These are phyloP conservation scores for Irpex lacteus DNA, from an alignment of 1,284 basidiomycete genomes.

Conservation along the genomic window DNA sequence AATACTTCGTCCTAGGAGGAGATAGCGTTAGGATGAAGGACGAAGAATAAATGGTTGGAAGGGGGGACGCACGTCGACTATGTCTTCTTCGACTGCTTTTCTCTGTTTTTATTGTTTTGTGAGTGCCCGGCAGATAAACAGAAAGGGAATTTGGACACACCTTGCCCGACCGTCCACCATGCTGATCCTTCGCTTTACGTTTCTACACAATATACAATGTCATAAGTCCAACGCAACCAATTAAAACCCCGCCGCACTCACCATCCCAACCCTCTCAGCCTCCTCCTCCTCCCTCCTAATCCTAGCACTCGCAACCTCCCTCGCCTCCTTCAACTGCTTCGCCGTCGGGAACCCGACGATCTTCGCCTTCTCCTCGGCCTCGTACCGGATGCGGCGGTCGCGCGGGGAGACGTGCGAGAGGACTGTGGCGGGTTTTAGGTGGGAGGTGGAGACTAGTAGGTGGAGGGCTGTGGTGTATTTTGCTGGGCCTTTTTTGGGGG, in stretches of 20 bases:
- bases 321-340: conserved; percentile 68
- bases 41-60: not conserved
- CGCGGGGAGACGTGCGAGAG: conserved; percentile 72
- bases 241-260: conserved; percentile 34
- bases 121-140: too few species aligned
- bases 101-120: conserved; percentile 40
- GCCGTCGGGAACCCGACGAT: conserved; percentile 72
- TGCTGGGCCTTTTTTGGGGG: too few species aligned
- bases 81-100: conserved; percentile 54
- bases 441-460: conserved; percentile 61
- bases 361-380: conserved; percentile 70
- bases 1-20: conserved; percentile 60
- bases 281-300: conserved; percentile 70
- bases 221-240: too few species aligned
- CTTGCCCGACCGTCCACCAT: conserved; percentile 47
- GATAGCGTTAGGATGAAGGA: not conserved
- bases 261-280: conserved; percentile 68
- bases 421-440: conserved; percentile 71
- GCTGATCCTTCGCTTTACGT: conserved; percentile 52
- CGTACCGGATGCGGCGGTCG: conserved; percentile 74
- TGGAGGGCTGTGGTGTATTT: conserved; percentile 46
- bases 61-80: conserved; percentile 58
- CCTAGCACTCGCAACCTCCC: conserved; percentile 58
- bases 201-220: conserved; percentile 41
- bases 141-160: conserved; percentile 34